These are phyloP conservation scores for Eucalyptus microcorys DNA, from an alignment of 345 rosid species.

Conservation along the genomic window DNA sequence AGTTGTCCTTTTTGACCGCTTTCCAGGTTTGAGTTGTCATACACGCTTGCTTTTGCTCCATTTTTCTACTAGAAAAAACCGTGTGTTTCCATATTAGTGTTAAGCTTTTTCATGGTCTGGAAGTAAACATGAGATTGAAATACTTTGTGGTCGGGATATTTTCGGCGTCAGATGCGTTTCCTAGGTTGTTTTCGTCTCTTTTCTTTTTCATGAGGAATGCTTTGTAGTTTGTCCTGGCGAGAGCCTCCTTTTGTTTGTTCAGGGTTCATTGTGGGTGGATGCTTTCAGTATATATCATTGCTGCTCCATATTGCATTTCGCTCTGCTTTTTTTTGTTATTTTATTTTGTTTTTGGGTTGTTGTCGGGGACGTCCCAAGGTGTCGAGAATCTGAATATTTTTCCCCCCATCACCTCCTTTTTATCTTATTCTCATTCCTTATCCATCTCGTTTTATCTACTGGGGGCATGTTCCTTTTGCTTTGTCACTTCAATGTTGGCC, in stretches of 20 bases:
- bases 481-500: not conserved
- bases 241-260: not conserved
- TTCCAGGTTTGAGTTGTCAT: not conserved
- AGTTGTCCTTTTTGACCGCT: not conserved
- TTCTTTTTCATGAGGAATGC: not conserved
- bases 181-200: not conserved
- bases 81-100: not conserved
- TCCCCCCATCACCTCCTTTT: not conserved
- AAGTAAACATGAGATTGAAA: not conserved
- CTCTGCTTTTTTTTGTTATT: not conserved
- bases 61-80: not conserved
- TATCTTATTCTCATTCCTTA: not conserved
- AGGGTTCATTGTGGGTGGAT: not conserved
- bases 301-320: not conserved
- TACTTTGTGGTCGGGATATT: not conserved
- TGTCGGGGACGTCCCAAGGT: not conserved
- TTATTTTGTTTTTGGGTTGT: too few relatives aligned
- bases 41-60: not conserved
- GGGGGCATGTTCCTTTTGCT: not conserved
- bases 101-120: not conserved
- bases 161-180: not conserved
- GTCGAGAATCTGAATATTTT: constrained; percentile 7
- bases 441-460: not conserved
- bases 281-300: not conserved
- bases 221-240: not conserved